Base-by-base conservation (phyloP, 2,329 filamentous ascomycete genomes). In the Penicillium sp. region DNA sequence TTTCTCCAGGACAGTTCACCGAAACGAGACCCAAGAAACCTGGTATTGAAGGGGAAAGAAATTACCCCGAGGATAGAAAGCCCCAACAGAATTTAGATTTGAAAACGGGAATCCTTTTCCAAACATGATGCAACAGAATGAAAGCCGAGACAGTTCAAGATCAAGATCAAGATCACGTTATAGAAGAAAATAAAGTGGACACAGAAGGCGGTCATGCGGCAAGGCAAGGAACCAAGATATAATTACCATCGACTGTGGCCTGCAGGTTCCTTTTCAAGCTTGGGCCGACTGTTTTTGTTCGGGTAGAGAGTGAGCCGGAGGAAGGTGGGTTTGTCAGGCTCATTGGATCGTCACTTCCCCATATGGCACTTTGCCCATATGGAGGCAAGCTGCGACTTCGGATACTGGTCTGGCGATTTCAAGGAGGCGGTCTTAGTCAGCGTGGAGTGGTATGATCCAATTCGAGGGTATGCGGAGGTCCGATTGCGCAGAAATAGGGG, bases 191-290 rank as follows among this genome's bases (percentile, higher is more conserved):
- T 41, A 39, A 53, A 37, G 41, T 24, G 41, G 21, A 46, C 26
- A 53, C 21, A 41, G 39, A 29, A 27, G 35, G 16, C 21, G 24
- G 49, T 58, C 39, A 46, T 54, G 48, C 54, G 60, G 56, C 48
- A 51, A 54, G 41, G 57, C 39, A 59, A 58, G 52, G 52, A 60
- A 26, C 51, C 46, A 56, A 50, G 53, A 60, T 53, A 57, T 62
- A 69, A 72, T 77, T 77, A 80, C 77, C 77, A 70, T 79, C 77
- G 63, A 77, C 75, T 65, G 72, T 69, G 61, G 73, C 70, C 68
- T 78, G 76, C 53, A 77, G 68, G 61, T 66, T 74, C 66, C 76
- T 74, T 69, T 78, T 79, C 61, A 75, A 65, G 56, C 68, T 70
- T 61, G 72, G 68, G 61, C 68, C 67, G 55, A 69, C 66, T 49